Evolutionary conservation across 164 flowering plant species (phyloP), one percentile per base, ranked within the genome.

Genomic region (Hamamelis virginiana): DNA sequence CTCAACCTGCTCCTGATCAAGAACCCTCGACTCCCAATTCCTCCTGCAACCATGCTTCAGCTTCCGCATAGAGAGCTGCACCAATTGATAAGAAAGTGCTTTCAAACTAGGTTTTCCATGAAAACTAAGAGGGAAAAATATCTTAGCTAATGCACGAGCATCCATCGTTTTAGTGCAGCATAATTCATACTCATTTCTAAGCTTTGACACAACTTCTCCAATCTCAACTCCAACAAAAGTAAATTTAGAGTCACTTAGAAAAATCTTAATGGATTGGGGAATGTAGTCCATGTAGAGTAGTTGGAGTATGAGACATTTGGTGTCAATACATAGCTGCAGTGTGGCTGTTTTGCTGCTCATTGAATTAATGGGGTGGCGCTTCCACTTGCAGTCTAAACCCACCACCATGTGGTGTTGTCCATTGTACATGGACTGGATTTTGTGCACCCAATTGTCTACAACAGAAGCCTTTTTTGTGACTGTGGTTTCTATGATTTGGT

Each of bases 321-420:
- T 22, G 60, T 57, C 59, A 0, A 75, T 45, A 66, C 70, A 76
- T 1, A 79, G 71, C 55, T 75, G 82, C 1, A 79, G 67, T 4
- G 77, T 79, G 9, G 82, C 82, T 0, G 77, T 14, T 67, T 79
- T 79, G 71, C 76, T 76, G 72, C 41, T 33, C 41, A 33, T 33
- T 33, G 2, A 2, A 2, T 6, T 33, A 2, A 33, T 33, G 41
- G 41, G 41, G 41, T 33, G 41, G 6, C 4, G 41, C 41, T 33
- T 33, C 41, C 41, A 2, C 41, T 33, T 6, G 6, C 41, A 33
- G 41, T 33, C 41, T 6, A 33, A 33, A 2, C 41, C 41, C 6
- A 33, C 41, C 6, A 33, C 4, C 6, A 33, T 33, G 41, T 33
- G 2, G 41, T 33, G 2, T 33, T 33, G 41, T 33, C 41, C 41